These are phyloP conservation scores for Oldenlandia corymbosa DNA, from an alignment of 257 asterid genomes.

Conservation along the genomic window DNA sequence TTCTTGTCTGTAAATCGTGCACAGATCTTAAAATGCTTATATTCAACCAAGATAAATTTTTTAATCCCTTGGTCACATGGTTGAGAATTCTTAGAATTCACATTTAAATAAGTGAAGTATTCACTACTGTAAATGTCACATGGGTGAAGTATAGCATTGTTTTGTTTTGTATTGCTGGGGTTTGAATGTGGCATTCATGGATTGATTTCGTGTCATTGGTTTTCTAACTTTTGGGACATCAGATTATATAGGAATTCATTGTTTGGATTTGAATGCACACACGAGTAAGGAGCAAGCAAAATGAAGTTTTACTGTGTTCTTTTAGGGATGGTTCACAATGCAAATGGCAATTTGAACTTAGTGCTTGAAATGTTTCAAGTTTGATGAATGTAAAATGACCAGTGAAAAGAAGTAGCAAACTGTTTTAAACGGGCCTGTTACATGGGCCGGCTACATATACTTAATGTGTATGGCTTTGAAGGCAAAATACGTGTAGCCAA, in stretches of 20 bases:
- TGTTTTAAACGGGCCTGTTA: neutral
- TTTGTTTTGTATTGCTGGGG: too few relatives aligned
- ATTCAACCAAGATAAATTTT: neutral
- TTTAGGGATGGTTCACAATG: neutral
- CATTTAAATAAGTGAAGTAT: neutral
- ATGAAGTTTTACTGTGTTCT: neutral
- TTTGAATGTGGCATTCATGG: neutral
- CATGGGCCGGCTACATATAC: neutral
- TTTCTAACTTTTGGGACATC: neutral
- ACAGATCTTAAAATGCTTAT: neutral
- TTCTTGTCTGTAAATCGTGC: neutral
- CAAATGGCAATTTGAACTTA: too few relatives aligned
- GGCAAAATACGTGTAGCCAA: too few relatives aligned
- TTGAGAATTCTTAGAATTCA: neutral
- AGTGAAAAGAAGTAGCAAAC: neutral
- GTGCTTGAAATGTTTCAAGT: neutral
- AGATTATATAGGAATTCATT: conserved; percentile 1
- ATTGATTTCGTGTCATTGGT: neutral
- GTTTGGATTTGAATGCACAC: conserved; percentile 3
- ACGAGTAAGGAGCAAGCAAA: neutral
- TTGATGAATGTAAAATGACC: neutral
- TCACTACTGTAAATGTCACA: conserved; percentile 11
- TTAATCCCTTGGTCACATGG: neutral
- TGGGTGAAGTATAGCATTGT: conserved; percentile 6
- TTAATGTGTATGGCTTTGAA: neutral